Evolutionary conservation across 1,139 yeast genomes (phyloP).

Genomic region (Blastobotrys indianensis): DNA sequence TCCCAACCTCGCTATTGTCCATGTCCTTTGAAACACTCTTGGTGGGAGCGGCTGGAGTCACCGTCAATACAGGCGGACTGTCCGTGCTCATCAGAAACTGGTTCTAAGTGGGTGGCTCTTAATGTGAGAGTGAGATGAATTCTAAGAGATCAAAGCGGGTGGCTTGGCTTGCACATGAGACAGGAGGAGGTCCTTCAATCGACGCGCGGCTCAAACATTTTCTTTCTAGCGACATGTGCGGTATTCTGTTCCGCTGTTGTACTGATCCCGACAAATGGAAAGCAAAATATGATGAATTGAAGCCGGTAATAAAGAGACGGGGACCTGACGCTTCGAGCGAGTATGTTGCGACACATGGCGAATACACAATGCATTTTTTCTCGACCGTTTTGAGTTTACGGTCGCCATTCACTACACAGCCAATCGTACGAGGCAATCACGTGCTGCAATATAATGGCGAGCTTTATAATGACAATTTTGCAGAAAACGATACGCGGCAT

Average conservation of each 20-base stretch:
- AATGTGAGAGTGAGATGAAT: no score
- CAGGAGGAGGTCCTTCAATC: no score
- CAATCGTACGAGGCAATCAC: constrained; percentile 36
- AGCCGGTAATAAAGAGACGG: constrained; percentile 4
- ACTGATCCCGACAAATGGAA: background rate
- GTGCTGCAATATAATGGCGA: constrained; percentile 83
- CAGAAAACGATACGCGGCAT: constrained; percentile 46
- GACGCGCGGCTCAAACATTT: no score
- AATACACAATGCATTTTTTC: constrained; percentile 28
- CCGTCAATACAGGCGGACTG: background rate
- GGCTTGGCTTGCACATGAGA: no score
- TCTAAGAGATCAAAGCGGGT: no score
- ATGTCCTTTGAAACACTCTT: background rate
- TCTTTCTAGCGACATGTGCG: constrained; percentile 21
- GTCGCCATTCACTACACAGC: constrained; percentile 72
- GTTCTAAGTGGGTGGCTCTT: no score
- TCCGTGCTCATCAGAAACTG: background rate
- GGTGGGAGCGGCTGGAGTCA: constrained; percentile 9
- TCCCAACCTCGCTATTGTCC: background rate
- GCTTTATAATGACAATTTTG: constrained; percentile 56
- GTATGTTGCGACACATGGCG: background rate
- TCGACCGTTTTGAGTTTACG: constrained; percentile 77
- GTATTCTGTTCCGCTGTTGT: constrained; percentile 21
- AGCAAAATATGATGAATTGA: constrained; percentile 1
- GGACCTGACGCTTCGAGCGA: constrained; percentile 10